These are phyloP conservation scores for Ogataea glucozyma DNA, from an alignment of 805 yeast genomes.

Conservation along the genomic window DNA sequence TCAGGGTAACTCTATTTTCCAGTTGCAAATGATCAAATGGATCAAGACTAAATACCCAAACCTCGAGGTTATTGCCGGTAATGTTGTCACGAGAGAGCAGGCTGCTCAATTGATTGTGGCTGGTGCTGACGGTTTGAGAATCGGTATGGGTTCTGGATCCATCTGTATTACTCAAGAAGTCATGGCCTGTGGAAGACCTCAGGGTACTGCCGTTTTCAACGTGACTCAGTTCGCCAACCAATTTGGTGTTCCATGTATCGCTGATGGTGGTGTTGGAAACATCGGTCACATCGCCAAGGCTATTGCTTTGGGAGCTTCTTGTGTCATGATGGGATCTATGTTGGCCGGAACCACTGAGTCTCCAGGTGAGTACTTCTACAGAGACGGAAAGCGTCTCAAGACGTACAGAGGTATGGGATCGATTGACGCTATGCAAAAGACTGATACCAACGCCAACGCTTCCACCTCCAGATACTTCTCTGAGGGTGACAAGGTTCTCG, in stretches of 20 bases:
- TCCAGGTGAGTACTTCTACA: conserved; percentile 97
- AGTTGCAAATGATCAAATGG: conserved; percentile 90
- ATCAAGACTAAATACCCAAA: conserved; percentile 78
- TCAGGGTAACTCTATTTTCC: conserved; percentile 96
- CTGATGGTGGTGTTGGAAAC: conserved; percentile 99
- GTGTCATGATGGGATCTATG: conserved; percentile 99
- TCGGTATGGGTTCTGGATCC: conserved; percentile 99
- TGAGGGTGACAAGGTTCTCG: conserved; percentile 91
- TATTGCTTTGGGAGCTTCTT: conserved; percentile 91
- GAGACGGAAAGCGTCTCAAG: conserved; percentile 97
- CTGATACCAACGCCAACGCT: conserved; percentile 87
- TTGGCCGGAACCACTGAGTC: conserved; percentile 98
- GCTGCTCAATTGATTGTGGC: conserved; percentile 93
- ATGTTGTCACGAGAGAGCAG: conserved; percentile 98
- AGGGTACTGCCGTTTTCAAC: conserved; percentile 96
- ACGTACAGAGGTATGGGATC: conserved; percentile 99
- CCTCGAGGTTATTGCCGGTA: conserved; percentile 92
- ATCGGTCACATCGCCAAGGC: conserved; percentile 99
- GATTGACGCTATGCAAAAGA: conserved; percentile 95
- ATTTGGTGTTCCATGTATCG: conserved; percentile 98
- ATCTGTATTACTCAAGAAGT: conserved; percentile 99
- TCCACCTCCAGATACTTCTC: conserved; percentile 98
- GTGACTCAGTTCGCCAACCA: conserved; percentile 91
- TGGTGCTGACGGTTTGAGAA: conserved; percentile 97
- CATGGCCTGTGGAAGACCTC: conserved; percentile 99